These are phyloP conservation scores for Colletotrichum sp. DNA, from an alignment of 2,329 filamentous ascomycete genomes.

Conservation along the genomic window DNA sequence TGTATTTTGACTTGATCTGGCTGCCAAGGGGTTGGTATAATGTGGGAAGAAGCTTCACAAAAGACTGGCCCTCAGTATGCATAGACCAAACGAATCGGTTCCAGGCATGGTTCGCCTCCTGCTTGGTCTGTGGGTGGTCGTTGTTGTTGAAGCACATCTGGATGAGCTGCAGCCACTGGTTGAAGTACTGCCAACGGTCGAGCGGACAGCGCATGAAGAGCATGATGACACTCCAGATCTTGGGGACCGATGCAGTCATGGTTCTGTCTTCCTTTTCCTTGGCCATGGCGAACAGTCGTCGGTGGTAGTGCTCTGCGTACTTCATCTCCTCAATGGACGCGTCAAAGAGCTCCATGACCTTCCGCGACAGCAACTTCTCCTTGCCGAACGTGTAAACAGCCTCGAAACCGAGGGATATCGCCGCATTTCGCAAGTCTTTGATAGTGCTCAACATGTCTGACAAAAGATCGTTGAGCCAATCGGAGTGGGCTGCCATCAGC, in stretches of 20 bases:
- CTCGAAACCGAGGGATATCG: slow-evolving; percentile 76
- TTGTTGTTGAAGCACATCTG: slow-evolving; percentile 84
- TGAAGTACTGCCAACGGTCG: slow-evolving; percentile 76
- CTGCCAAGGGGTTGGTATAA: slow-evolving; percentile 72
- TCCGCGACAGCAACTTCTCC: slow-evolving; percentile 70
- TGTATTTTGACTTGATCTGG: slow-evolving; percentile 71
- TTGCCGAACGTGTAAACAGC: slow-evolving; percentile 73
- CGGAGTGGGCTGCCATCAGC: slow-evolving; percentile 72
- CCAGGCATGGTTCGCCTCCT: slow-evolving; percentile 85
- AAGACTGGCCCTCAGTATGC: slow-evolving; percentile 63
- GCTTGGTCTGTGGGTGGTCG: slow-evolving; percentile 68
- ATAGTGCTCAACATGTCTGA: slow-evolving; percentile 80
- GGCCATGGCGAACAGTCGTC: slow-evolving; percentile 72
- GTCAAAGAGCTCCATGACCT: slow-evolving; percentile 69
- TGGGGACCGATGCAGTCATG: slow-evolving; percentile 67
- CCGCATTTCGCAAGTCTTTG: slow-evolving; percentile 76
- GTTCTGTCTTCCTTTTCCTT: slow-evolving; percentile 65
- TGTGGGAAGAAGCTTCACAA: slow-evolving; percentile 56
- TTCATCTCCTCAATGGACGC: slow-evolving; percentile 62
- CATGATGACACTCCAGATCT: slow-evolving; percentile 86
- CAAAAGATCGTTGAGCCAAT: slow-evolving; percentile 86
- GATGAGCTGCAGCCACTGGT: slow-evolving; percentile 78
- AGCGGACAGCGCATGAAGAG: slow-evolving; percentile 74
- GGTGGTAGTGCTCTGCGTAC: slow-evolving; percentile 73
- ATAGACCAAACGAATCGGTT: slow-evolving; percentile 81